Conservation (phyloP, 257 asterid species). For the Solanum boliviense region DNA sequence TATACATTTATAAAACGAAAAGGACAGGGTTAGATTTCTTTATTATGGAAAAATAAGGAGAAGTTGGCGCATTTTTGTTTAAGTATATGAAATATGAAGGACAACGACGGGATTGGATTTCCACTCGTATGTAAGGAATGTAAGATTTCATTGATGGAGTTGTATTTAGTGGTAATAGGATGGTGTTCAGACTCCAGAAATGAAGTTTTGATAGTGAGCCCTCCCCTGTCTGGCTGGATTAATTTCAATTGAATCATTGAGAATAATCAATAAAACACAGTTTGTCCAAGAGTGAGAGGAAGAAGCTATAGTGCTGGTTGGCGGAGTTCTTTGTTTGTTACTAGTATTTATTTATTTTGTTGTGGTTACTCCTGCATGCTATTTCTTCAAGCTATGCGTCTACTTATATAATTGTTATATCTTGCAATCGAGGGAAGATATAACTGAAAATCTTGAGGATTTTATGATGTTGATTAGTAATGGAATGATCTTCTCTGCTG, state of each 20-base stretch:
- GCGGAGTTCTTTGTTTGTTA: neutral
- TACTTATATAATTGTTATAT: neutral
- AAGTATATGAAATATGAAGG: neutral
- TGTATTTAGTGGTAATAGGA: neutral
- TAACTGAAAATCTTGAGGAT: neutral
- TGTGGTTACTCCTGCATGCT: neutral
- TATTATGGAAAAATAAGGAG: neutral
- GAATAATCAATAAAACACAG: neutral
- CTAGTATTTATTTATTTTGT: neutral
- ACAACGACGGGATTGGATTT: neutral
- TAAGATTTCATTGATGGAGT: neutral
- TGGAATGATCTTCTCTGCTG: neutral
- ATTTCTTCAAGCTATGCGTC: neutral
- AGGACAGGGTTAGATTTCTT: neutral
- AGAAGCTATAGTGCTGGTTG: neutral
- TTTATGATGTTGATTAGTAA: neutral
- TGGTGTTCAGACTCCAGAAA: neutral
- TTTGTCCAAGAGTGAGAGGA: neutral
- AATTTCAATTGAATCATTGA: neutral
- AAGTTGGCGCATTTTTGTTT: neutral
- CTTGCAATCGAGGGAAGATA: neutral
- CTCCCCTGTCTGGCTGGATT: neutral
- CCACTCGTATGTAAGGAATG: neutral
- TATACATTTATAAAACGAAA: neutral
- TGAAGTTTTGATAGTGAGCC: neutral